Percentiles rank a stretch among this genome's conserved stretches.
These are phyloP conservation scores for Furcasterigmium sp. DNA, from an alignment of 2,329 filamentous ascomycete species.

Conservation along the genomic window DNA sequence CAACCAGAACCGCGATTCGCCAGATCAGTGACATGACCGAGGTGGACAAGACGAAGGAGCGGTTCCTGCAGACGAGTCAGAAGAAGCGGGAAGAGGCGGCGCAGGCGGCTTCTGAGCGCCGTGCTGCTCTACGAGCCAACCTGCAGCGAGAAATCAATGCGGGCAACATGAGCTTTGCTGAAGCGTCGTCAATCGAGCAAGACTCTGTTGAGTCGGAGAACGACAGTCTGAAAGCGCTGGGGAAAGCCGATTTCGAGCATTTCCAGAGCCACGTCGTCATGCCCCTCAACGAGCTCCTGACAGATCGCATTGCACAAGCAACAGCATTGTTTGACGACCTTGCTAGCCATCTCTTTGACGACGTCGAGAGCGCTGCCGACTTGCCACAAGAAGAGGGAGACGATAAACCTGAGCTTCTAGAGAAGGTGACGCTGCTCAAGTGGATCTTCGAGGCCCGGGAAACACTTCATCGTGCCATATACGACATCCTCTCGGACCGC, in stretches of 20 bases:
- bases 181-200: conserved; percentile 76
- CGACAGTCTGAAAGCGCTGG: conserved; percentile 63
- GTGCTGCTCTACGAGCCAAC: conserved; percentile 63
- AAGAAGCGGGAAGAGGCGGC: conserved; percentile 53
- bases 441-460: conserved; percentile 98
- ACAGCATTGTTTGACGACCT: conserved; percentile 75
- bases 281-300: conserved; percentile 76
- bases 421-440: conserved; percentile 90
- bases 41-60: conserved; percentile 62
- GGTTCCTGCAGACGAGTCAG: conserved; percentile 49
- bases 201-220: conserved; percentile 69
- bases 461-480: conserved; percentile 75
- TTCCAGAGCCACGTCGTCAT: conserved; percentile 82
- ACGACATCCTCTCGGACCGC: conserved; percentile 77
- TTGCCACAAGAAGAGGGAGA: conserved; percentile 92
- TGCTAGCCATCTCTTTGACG: conserved; percentile 65
- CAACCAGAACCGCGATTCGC: conserved; percentile 70
- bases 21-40: conserved; percentile 69
- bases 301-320: conserved; percentile 66
- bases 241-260: conserved; percentile 75
- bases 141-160: conserved; percentile 74
- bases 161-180: conserved; percentile 75
- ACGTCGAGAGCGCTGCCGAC: conserved; percentile 61
- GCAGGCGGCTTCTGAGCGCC: conserved; percentile 44
- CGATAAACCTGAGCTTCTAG: conserved; percentile 86